phyloP scores from a whole-genome alignment of 2,329 filamentous ascomycete genomes.

The Diplocarpon rosae region DNA sequence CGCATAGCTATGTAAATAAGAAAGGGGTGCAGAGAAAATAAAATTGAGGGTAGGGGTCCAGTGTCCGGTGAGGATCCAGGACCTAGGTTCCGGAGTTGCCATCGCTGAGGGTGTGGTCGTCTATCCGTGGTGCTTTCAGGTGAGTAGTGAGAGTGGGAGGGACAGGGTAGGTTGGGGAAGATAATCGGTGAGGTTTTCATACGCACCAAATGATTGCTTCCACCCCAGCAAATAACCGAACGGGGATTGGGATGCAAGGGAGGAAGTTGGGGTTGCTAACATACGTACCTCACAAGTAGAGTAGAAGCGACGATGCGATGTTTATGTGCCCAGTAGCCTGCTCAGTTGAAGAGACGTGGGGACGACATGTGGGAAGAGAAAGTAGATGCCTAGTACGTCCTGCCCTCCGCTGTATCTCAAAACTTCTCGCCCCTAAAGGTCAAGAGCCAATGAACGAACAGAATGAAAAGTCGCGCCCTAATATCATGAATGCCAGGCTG shows the following conservation, averaged over 20 bases:
- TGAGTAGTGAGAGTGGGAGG: conserved; percentile 23
- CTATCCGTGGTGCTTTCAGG: conserved; percentile 17
- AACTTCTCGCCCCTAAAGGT: not conserved
- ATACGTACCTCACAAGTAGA: conserved; percentile 23
- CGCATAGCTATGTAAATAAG: no score
- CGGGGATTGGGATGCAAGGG: not conserved
- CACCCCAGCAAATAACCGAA: not conserved
- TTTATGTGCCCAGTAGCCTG: no score
- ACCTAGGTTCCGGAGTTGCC: conserved; percentile 1
- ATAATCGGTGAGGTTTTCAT: conserved; percentile 1
- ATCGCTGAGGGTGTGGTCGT: not conserved
- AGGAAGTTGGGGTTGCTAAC: conserved; percentile 5
- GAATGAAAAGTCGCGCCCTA: not conserved
- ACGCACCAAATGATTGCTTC: conserved; percentile 9
- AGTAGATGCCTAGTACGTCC: conserved; percentile 22
- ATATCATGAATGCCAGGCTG: conserved; percentile 7
- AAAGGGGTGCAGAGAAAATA: no score
- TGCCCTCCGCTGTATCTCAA: not conserved
- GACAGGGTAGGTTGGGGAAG: not conserved
- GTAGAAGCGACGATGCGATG: not conserved
- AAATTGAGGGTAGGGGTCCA: no score
- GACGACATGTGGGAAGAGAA: conserved; percentile 7
- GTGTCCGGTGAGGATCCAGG: not conserved
- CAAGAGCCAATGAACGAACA: conserved; percentile 5
- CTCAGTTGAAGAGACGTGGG: conserved; percentile 10